These are phyloP conservation scores for Thermothielavioides terrestris DNA, from an alignment of 495 filamentous ascomycete species.

Conservation along the genomic window DNA sequence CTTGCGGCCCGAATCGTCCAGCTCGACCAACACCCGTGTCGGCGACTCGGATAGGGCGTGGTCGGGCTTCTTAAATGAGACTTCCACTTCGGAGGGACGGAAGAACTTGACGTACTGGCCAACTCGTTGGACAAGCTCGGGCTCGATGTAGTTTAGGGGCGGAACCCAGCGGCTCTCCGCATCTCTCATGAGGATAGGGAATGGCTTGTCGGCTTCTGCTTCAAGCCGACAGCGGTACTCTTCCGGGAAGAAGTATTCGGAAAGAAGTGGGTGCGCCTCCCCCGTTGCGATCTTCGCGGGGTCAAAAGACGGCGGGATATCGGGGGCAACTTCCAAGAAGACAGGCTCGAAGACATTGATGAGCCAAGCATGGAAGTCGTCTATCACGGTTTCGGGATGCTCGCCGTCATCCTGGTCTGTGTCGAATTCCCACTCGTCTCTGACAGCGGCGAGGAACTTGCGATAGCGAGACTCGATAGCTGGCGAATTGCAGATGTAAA, in stretches of 20 bases:
- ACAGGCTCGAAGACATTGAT: conserved; percentile 6
- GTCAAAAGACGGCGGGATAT: conserved; percentile 13
- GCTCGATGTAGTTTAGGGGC: conserved; percentile 1
- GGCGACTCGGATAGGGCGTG: conserved; percentile 5
- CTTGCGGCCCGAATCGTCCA: conserved; percentile 6
- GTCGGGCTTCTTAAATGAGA: conserved; percentile 7
- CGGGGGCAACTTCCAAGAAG: conserved; percentile 11
- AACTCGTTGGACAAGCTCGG: conserved; percentile 4
- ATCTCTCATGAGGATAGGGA: conserved; percentile 6
- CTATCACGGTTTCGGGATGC: neutral
- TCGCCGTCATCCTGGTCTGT: neutral
- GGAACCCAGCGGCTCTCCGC: neutral
- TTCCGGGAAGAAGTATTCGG: conserved; percentile 15
- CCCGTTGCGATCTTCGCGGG: conserved; percentile 10
- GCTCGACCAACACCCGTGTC: conserved; percentile 9
- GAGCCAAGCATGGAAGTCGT: conserved; percentile 6
- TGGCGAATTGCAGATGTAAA: conserved; percentile 10
- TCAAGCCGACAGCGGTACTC: conserved; percentile 10
- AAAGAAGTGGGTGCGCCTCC: conserved; percentile 12
- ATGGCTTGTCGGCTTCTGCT: conserved; percentile 5
- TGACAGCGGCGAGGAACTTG: conserved; percentile 9
- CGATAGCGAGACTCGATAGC: conserved; percentile 7
- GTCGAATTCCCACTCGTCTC: conserved; percentile 1
- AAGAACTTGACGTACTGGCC: conserved; percentile 6
- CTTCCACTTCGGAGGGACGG: conserved; percentile 5